phyloP scores from a whole-genome alignment of 2,329 filamentous ascomycete species.

The Colletotrichum agaves region DNA sequence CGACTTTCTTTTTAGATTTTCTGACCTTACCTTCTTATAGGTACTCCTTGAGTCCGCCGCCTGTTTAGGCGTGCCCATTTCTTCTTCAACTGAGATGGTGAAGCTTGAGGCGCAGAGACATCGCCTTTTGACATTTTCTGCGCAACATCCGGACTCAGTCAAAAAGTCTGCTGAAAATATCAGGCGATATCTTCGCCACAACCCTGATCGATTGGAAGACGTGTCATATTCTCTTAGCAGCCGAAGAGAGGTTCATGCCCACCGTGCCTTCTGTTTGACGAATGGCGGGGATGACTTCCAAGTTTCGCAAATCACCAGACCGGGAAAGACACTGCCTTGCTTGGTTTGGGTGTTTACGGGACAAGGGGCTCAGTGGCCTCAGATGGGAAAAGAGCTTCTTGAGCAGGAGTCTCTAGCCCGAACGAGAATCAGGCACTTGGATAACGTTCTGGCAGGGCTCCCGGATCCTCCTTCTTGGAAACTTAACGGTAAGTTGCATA shows the following conservation, averaged over 20 bases:
- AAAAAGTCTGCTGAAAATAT: neutral
- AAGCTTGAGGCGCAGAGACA: neutral
- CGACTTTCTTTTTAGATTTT: neutral
- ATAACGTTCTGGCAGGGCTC: slow-evolving; percentile 16
- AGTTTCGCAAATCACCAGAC: slow-evolving; percentile 38
- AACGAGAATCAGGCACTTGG: slow-evolving; percentile 33
- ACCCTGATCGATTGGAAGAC: slow-evolving; percentile 33
- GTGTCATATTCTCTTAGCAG: slow-evolving; percentile 38
- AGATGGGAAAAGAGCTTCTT: slow-evolving; percentile 37
- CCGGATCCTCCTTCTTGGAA: slow-evolving; percentile 8
- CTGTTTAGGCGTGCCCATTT: slow-evolving; percentile 2
- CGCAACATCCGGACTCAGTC: slow-evolving; percentile 4
- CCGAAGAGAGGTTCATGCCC: slow-evolving; percentile 33
- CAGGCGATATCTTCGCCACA: neutral
- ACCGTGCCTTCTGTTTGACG: slow-evolving; percentile 37
- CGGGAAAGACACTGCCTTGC: neutral
- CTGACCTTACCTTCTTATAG: neutral
- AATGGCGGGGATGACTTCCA: neutral
- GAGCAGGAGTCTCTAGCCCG: slow-evolving; percentile 22
- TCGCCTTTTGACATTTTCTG: slow-evolving; percentile 18
- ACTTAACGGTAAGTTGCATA: slow-evolving; percentile 35
- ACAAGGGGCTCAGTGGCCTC: slow-evolving; percentile 39
- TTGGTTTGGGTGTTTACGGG: slow-evolving; percentile 37
- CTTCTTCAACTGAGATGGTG: neutral
- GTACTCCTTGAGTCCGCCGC: slow-evolving; percentile 29